Evolutionary conservation across 2,329 filamentous ascomycete genomes (phyloP).

Genomic region (Paraphoma chrysanthemicola): DNA sequence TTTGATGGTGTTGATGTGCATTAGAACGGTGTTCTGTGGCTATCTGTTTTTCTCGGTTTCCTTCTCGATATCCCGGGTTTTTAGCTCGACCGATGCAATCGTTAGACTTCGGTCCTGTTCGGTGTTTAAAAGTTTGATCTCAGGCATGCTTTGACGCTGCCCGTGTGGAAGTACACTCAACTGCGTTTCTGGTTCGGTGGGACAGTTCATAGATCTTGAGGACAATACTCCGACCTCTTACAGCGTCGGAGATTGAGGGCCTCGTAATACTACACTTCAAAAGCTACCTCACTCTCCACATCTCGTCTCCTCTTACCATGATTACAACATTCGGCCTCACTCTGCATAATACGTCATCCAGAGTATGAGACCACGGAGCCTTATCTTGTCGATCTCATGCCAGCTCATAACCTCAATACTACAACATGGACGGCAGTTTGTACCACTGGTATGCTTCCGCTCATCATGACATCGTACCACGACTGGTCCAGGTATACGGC

Average conservation of each 20-base stretch:
- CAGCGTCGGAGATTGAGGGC: slow-evolving; percentile 1
- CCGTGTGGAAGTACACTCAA: not conserved
- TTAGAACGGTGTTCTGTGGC: slow-evolving; percentile 39
- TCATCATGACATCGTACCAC: not conserved
- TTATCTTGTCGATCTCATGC: not conserved
- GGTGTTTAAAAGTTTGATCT: slow-evolving; percentile 41
- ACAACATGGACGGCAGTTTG: not conserved
- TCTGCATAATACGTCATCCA: no score
- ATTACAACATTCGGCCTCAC: no score
- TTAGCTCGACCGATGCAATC: slow-evolving; percentile 15
- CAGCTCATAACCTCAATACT: not conserved
- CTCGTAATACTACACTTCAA: slow-evolving; percentile 26
- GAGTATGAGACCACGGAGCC: no score
- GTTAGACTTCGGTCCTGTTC: slow-evolving; percentile 23
- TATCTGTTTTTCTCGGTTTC: slow-evolving; percentile 18
- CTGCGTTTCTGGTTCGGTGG: slow-evolving; percentile 1
- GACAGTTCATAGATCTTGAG: slow-evolving; percentile 18
- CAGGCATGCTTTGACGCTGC: slow-evolving; percentile 19
- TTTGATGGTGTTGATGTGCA: slow-evolving; percentile 44
- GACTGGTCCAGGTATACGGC: no score
- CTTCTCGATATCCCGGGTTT: slow-evolving; percentile 30
- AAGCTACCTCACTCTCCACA: slow-evolving; percentile 1
- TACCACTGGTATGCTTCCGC: not conserved
- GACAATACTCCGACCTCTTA: slow-evolving; percentile 1
- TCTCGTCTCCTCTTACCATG: not conserved